Evolutionary conservation across 108 stramenopile species (phyloP).

Genomic region (Schizochytrium sp.): DNA sequence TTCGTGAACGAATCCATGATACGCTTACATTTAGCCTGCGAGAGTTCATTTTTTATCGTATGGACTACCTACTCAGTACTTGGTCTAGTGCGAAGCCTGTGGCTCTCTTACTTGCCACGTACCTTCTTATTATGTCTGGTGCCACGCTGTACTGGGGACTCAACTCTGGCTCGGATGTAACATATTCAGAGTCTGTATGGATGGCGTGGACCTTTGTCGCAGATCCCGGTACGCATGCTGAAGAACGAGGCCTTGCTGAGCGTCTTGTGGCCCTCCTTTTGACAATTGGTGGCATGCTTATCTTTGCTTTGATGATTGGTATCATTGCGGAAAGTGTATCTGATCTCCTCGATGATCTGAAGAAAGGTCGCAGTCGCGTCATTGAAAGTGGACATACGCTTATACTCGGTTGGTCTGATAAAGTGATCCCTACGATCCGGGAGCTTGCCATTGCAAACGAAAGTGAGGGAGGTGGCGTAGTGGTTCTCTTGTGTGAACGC

Average conservation of each 20-base stretch:
- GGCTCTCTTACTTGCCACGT: conserved; percentile 34
- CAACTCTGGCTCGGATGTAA: background rate
- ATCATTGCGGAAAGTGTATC: conserved; percentile 73
- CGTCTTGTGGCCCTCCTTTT: conserved; percentile 69
- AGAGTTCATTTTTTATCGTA: conserved; percentile 48
- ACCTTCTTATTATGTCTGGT: conserved; percentile 18
- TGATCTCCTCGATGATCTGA: conserved; percentile 73
- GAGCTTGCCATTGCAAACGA: conserved; percentile 74
- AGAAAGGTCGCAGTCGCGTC: conserved; percentile 70
- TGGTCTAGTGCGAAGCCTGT: conserved; percentile 55
- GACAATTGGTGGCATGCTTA: conserved; percentile 74
- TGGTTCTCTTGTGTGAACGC: conserved; percentile 70
- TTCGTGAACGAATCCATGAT: background rate
- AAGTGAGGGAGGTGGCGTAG: conserved; percentile 72
- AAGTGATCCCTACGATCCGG: conserved; percentile 70
- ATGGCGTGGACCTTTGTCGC: conserved; percentile 74
- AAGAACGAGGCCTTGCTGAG: conserved; percentile 57
- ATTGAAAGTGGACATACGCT: conserved; percentile 72
- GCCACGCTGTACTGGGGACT: conserved; percentile 37
- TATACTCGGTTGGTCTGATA: conserved; percentile 73
- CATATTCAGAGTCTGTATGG: conserved; percentile 64
- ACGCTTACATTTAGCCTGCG: conserved; percentile 20
- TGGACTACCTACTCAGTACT: conserved; percentile 54
- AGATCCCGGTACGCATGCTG: conserved; percentile 72
- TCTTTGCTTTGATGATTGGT: conserved; percentile 75